Base-by-base conservation (phyloP, 495 filamentous ascomycete genomes). In the Neurospora intermedia region DNA sequence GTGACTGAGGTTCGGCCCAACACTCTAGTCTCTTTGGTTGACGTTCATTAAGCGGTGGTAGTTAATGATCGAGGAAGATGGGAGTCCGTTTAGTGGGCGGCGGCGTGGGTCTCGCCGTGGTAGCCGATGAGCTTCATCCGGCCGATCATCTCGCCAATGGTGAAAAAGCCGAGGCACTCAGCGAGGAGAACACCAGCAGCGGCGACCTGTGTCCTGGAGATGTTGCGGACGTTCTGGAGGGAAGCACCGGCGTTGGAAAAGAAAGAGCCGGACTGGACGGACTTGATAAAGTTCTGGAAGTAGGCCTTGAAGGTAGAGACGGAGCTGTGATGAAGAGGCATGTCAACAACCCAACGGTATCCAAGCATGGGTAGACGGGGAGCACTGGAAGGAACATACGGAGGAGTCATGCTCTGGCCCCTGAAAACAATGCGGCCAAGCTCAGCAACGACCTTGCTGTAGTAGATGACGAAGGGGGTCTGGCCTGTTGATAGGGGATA, bases 131-230 rank as follows among this genome's bases (percentile, higher is more conserved):
- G 80, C 90, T 98, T 97, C 83, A 94, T 86, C 73, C 94, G 87
- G 73, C 96, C 96, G 76, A 98, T 91, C 84, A 99, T 98, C 88
- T 98, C 94, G 73, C 96, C 96, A 31, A 99, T 89, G 20, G 94
- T 94, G 88, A 98, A 99, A 88, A 99, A 98, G 71, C 96, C 96
- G 73, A 99, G 82, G 69, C 93, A 87, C 85, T 99, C 96, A 45
- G 94, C 95, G 46, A 83, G 79, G 73, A 97, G 82, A 71, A 99
- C 91, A 79, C 91, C 92, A 71, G 84, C 89, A 31, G 91, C 80
- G 38, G 86, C 87, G 71, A 94, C 74, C 81, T 97, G 89, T 79
- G 89, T 85, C 69, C 82, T 85, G 82, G 87, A 91, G 78, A 94
- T 70, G 82, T 90, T 92, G 78, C 93, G 88, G 74, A 92, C 79